Base-by-base conservation (phyloP, 352 stramenopile species). In the Globisporangium radiosum region DNA sequence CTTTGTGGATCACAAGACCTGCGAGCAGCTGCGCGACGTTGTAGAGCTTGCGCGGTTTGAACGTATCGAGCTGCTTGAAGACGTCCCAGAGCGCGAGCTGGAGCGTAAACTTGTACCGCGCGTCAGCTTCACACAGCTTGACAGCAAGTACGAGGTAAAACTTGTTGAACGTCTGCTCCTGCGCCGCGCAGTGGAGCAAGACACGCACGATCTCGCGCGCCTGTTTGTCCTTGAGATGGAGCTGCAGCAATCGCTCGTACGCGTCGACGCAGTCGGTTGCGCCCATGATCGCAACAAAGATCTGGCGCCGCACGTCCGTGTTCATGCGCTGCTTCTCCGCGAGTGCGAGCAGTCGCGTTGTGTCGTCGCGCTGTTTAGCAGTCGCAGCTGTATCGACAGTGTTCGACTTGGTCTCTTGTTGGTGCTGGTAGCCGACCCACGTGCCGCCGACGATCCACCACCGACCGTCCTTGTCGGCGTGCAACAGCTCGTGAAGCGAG, bases 321-420 rank as follows among this genome's bases (percentile, higher is more conserved):
- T 99, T 99, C 96, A 99, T 99, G 62, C 94, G 90, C 70, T 98
- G 92, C 69, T 97, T 98, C 25, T 94, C 82, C 40, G 96, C 96
- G 33, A 98, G 75, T 49, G 92, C 76, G 13, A 98, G 54, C 10
- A 99, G 69, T 43, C 68, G 79, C 62, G 73, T 95, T 11, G 75
- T 78, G 67, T 79, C 68, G 47, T 69, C 67, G 17, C 33, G 17
- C 53, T 62, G 66, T 14, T 54, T 44, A 33, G 67, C n/a, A 44
- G 5, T 58, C 56, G 25, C 64, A 62, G 19, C 58, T 64, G 9
- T 66, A 68, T 11, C 63, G 37, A 19, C 53, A 47, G 15, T 52
- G 45, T 14, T 62, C 47, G 47, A 39, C 45, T 54, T 78, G 19
- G 19, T 14, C 19, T 40, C 39, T 47, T 53, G 33, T 7, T 47